phyloP scores from a whole-genome alignment of 2,329 filamentous ascomycete genomes.

The Davidsoniella eucalypti region DNA sequence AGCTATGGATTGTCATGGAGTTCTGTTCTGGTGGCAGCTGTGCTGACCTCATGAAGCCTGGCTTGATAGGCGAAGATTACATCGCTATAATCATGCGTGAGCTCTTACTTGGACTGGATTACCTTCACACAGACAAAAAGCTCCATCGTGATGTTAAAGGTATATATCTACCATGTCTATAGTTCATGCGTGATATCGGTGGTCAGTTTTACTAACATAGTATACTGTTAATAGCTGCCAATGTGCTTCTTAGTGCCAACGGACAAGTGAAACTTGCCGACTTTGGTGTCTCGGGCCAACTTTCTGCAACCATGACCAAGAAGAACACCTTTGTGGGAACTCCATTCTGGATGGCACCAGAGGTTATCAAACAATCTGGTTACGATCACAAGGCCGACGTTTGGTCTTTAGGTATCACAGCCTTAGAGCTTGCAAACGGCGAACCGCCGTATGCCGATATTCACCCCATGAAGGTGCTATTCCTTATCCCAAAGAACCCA shows the following conservation, averaged over 20 bases:
- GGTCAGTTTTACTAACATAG: slow-evolving; percentile 5
- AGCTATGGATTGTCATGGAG: slow-evolving; percentile 99
- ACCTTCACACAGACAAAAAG: slow-evolving; percentile 90
- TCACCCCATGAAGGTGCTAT: slow-evolving; percentile 95
- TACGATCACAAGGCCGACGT: slow-evolving; percentile 98
- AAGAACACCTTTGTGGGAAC: slow-evolving; percentile 98
- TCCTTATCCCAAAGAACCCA: slow-evolving; percentile 88
- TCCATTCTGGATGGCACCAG: slow-evolving; percentile 98
- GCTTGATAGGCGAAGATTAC: slow-evolving; percentile 80
- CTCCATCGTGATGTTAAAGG: slow-evolving; percentile 93
- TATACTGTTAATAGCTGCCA: slow-evolving; percentile 50
- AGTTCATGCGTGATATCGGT: background rate
- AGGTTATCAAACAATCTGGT: slow-evolving; percentile 95
- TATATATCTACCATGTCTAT: slow-evolving; percentile 22
- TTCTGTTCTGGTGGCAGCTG: slow-evolving; percentile 96
- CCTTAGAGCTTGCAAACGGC: slow-evolving; percentile 76
- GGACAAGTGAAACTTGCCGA: slow-evolving; percentile 95
- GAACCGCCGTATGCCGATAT: slow-evolving; percentile 93
- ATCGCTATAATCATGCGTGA: slow-evolving; percentile 92
- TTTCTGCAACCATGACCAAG: slow-evolving; percentile 97
- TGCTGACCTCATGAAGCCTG: slow-evolving; percentile 88
- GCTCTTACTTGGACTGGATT: slow-evolving; percentile 75
- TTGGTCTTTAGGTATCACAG: slow-evolving; percentile 91
- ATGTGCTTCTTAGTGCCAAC: slow-evolving; percentile 73
- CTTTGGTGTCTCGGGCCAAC: slow-evolving; percentile 90